Evolutionary conservation across 2,329 filamentous ascomycete genomes (phyloP).

Genomic region (Rosellinia necatrix): DNA sequence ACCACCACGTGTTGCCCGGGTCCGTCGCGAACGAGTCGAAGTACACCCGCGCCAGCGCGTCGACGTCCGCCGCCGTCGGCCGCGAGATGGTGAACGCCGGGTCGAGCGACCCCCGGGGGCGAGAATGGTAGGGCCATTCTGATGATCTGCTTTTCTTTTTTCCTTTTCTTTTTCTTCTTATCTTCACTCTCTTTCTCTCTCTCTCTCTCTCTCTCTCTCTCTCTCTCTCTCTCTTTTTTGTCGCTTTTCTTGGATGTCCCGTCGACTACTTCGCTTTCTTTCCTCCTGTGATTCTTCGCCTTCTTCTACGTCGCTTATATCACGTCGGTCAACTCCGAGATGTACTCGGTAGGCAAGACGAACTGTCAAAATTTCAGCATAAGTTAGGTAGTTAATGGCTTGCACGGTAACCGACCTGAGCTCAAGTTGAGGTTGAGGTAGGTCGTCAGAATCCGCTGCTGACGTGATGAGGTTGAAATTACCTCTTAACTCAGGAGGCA

Average conservation of each 20-base stretch:
- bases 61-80: constrained; percentile 38
- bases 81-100: constrained; percentile 35
- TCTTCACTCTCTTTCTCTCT: neutral
- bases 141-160: neutral
- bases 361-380: no score
- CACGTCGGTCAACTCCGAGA: no score
- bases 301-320: no score
- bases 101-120: constrained; percentile 30
- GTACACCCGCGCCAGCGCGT: constrained; percentile 37
- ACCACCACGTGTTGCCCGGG: constrained; percentile 38
- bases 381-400: no score
- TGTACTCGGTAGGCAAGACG: no score
- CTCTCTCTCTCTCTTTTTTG: neutral
- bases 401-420: no score
- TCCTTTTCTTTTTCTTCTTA: neutral
- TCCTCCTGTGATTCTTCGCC: neutral
- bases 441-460: no score
- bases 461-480: no score
- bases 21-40: constrained; percentile 35
- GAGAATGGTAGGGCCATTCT: constrained; percentile 38
- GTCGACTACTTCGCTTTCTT: neutral
- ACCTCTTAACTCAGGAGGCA: no score
- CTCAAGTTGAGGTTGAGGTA: no score
- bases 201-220: neutral
- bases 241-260: no score